phyloP scores from a whole-genome alignment of 2,329 filamentous ascomycete genomes.

The Sporothrix brasiliensis region DNA sequence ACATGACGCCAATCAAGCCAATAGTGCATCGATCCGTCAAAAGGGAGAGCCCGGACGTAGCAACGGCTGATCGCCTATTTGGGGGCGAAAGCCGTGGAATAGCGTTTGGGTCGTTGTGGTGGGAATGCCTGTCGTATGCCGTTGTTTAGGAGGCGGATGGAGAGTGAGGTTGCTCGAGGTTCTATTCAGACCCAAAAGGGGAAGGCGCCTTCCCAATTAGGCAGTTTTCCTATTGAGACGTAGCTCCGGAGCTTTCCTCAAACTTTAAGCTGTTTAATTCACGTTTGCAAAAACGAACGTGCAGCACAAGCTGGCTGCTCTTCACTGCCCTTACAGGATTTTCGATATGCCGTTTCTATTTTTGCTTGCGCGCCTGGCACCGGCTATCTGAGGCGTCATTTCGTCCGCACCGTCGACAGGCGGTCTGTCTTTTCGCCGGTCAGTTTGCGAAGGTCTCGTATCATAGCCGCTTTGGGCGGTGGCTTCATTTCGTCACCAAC shows the following conservation, averaged over 20 bases:
- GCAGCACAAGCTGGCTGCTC: not conserved
- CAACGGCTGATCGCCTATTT: not conserved
- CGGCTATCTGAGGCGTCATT: conserved; percentile 25
- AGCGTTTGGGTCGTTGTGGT: not conserved
- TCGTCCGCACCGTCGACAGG: not conserved
- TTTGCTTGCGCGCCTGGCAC: not conserved
- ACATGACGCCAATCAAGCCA: not conserved
- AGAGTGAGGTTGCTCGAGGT: conserved; percentile 39
- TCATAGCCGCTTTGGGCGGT: not conserved
- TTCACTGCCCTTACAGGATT: not conserved
- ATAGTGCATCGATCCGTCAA: conserved; percentile 1
- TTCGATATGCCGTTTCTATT: not conserved
- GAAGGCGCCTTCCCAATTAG: conserved; percentile 34
- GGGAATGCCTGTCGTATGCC: not conserved
- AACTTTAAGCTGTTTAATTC: not conserved
- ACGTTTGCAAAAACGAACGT: not conserved
- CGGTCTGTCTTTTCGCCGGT: conserved; percentile 18
- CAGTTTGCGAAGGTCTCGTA: not conserved
- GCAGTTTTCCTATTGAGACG: conserved; percentile 25
- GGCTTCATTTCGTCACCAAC: conserved; percentile 12
- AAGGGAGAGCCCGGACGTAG: conserved; percentile 18
- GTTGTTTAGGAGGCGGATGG: not conserved
- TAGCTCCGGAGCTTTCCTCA: not conserved
- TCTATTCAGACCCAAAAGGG: conserved; percentile 44
- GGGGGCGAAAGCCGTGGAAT: not conserved